Evolutionary conservation across 1,139 yeast genomes (phyloP), one percentile per base, ranked within the genome.

Genomic region (Kodamaea fungicola): DNA sequence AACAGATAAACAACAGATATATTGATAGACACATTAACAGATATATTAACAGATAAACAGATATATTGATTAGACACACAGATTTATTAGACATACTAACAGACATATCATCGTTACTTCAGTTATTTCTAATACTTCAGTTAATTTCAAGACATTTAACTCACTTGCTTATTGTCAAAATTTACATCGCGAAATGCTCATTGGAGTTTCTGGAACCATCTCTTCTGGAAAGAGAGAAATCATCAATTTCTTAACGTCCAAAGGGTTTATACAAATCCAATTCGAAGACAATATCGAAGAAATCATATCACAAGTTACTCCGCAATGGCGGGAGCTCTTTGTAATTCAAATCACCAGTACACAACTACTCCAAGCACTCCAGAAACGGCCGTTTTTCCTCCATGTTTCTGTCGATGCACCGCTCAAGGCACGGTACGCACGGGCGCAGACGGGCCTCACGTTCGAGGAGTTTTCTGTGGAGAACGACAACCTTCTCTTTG

Each of bases 391-490:
- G 0, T 92, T 88, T 55, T 88, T 90, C 53, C 69, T 89, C 23
- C 95, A 89, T 50, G 55, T 92, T 3, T 74, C 88, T 7, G 70
- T 89, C 2, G 96, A 88, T 53, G 89, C 96, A 0, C 87, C 96
- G 0, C 44, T 83, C 9, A 50, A 55, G 13, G 49, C 76, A 21
- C 68, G 96, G 38, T 74, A 69, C 52, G 57, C 66, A 31, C 62
- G 94, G 33, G 38, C 49, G 19, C 61, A 59, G 33, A 39, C 56
- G 24, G 21, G 24, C 3, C 19, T 12, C 7, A 33, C 61, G 10
- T 48, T 74, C 19, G 72, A 67, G 31, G 61, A 68, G 30, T 82
- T 83, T 49, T 66, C 73, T 4, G 56, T 52, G 6, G 43, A 51
- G 19, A 71, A 78, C 21, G 89, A 82, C 46, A 45, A 48, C 1